Percentiles rank a stretch among this genome's conserved stretches.
These are phyloP conservation scores for Exophiala mesophila DNA, from an alignment of 2,329 filamentous ascomycete genomes.

Conservation along the genomic window DNA sequence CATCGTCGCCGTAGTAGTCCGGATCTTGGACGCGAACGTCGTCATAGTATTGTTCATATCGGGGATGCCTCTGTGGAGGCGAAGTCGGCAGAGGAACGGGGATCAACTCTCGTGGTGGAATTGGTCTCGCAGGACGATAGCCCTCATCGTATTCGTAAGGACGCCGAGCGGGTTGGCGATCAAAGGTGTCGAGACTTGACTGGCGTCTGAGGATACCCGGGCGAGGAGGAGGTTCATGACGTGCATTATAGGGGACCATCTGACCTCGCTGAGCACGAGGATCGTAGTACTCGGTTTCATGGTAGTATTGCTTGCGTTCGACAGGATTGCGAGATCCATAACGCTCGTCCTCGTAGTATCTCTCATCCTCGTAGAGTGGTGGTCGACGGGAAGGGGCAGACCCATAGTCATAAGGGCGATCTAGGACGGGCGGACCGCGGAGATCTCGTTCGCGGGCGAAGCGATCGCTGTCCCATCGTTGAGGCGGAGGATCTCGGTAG, in stretches of 20 bases:
- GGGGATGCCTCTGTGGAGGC: conserved; percentile 49
- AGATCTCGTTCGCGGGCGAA: conserved; percentile 42
- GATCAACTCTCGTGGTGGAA: conserved; percentile 53
- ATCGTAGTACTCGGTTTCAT: conserved; percentile 34
- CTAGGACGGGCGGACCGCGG: conserved; percentile 31
- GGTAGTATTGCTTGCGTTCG: conserved; percentile 34
- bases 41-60: conserved; percentile 56
- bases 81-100: conserved; percentile 63
- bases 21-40: conserved; percentile 65
- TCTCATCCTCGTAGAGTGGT: conserved; percentile 36
- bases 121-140: conserved; percentile 34
- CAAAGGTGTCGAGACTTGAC: conserved; percentile 85
- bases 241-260: conserved; percentile 52
- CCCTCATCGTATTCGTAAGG: conserved; percentile 38
- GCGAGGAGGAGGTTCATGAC: conserved; percentile 50
- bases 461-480: conserved; percentile 38
- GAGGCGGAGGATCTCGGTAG: conserved; percentile 26
- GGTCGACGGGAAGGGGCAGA: conserved; percentile 28
- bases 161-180: conserved; percentile 62
- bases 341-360: conserved; percentile 38
- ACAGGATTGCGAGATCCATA: conserved; percentile 40
- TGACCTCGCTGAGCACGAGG: conserved; percentile 44
- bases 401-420: conserved; percentile 26
- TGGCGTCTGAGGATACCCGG: conserved; percentile 72
- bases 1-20: conserved; percentile 66